A percentile compares a stretch with the other conserved stretches of the same genome.
These are phyloP conservation scores for Cucurbitaria berberidis DNA, from an alignment of 2,329 filamentous ascomycete genomes.

Conservation along the genomic window DNA sequence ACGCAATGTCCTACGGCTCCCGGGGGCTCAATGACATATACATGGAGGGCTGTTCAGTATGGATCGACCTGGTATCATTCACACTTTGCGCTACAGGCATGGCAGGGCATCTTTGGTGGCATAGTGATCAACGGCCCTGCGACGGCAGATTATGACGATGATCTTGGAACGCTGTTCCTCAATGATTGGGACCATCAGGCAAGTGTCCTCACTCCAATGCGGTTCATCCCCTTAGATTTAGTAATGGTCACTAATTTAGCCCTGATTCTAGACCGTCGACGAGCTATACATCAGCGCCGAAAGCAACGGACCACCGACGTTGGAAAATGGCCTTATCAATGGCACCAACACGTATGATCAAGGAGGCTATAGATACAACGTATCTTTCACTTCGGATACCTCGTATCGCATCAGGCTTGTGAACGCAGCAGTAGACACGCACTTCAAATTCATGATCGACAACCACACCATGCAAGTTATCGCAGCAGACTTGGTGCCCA, in stretches of 20 bases:
- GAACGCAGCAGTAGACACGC: slow-evolving; percentile 50
- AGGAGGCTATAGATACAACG: slow-evolving; percentile 43
- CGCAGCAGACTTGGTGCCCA: slow-evolving; percentile 52
- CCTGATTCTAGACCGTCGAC: slow-evolving; percentile 39
- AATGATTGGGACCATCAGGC: slow-evolving; percentile 53
- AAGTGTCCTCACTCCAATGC: not conserved
- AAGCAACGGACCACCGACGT: slow-evolving; percentile 37
- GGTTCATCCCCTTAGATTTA: not conserved
- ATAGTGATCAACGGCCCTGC: slow-evolving; percentile 52
- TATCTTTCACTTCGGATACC: slow-evolving; percentile 47
- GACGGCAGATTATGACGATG: slow-evolving; percentile 51
- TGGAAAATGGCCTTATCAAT: slow-evolving; percentile 55
- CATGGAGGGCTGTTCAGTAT: slow-evolving; percentile 49
- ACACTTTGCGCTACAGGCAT: slow-evolving; percentile 51
- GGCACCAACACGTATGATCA: slow-evolving; percentile 50
- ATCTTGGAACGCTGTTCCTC: slow-evolving; percentile 52
- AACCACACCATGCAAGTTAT: slow-evolving; percentile 53
- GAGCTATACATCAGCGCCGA: slow-evolving; percentile 41
- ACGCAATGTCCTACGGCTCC: slow-evolving; percentile 41
- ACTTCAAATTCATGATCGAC: slow-evolving; percentile 54
- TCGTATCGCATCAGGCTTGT: slow-evolving; percentile 53
- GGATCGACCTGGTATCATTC: slow-evolving; percentile 52
- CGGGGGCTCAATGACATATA: slow-evolving; percentile 35
- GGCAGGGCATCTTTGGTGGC: slow-evolving; percentile 50
- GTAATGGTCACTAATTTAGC: not conserved